Evolutionary conservation across 2,329 filamentous ascomycete species (phyloP), one percentile per base, ranked within the genome.

Genomic region (Teratosphaeria destructans): DNA sequence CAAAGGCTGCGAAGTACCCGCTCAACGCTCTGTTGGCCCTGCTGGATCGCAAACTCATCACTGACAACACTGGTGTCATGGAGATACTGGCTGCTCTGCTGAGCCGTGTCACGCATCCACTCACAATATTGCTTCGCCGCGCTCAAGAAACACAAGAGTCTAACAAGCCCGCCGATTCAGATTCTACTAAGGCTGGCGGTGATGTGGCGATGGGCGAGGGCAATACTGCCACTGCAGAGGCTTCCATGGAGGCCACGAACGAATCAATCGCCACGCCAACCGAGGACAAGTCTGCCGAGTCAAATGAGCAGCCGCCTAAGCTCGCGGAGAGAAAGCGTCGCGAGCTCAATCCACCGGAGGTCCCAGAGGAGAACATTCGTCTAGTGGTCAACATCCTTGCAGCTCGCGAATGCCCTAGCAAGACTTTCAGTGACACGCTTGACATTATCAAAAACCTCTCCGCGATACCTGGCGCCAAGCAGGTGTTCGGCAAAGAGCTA

Each of bases 361-460:
- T 99, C 58, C 92, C 94, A 5, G 85, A 93, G 34, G 83, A 91
- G 70, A 96, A 97, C 71, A 82, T 99, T 59, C 89, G 89, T 60
- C 80, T 97, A 60, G 91, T 99, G n/a, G 89, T 97, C 67, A 94
- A 94, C 72, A 96, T 99, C 60, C 89, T 99, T 65, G 90, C 95
- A 52, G 93, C 93, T 63, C 88, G 92, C 55, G 94, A 99, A 74
- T 99, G 94, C 76, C 96, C 90, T 70, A 92, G 90, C 63, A 96
- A 96, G 79, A 97, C 94, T 0, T 99, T 99, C 81, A 89, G 94
- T 71, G 95, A 97, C 74, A 97, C 94, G 0, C 83, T 99, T 58
- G 94, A 93, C 16, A 95, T 95, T n/a, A 96, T 99, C 79, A 97
- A 96, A 77, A 96, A 97, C 70, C 82, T 99, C 52, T 97, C 92